A percentile compares a stretch with the other conserved stretches of the same genome.
Conservation (phyloP, 2,329 filamentous ascomycete species). For the Macrophomina tecta region DNA sequence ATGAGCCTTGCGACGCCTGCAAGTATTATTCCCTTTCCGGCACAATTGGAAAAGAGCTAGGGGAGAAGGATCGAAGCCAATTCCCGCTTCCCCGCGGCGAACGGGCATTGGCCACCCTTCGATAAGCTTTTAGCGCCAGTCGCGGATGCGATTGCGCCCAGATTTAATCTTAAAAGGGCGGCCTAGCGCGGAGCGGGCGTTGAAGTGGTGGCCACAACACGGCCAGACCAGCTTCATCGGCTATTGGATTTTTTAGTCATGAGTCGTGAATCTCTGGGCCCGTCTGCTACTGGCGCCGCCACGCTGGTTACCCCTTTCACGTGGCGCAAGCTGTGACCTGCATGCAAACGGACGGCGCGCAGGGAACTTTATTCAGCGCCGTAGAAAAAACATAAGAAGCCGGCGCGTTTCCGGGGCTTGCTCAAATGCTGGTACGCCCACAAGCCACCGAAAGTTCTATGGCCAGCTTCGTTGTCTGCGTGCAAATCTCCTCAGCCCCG, state of each 20-base stretch:
- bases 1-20: neutral
- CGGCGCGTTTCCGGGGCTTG: no score
- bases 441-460: no score
- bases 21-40: neutral
- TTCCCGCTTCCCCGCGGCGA: slow-evolving; percentile 11
- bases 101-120: slow-evolving; percentile 2
- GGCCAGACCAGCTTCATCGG: neutral
- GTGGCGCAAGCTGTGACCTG: no score
- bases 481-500: no score
- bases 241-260: neutral
- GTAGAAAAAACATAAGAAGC: no score
- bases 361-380: no score
- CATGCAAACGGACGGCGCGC: no score
- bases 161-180: neutral
- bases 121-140: slow-evolving; percentile 7
- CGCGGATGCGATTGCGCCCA: slow-evolving; percentile 10
- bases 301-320: no score
- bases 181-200: neutral
- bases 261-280: no score
- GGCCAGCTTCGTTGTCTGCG: no score
- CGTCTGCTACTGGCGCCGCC: no score
- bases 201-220: neutral
- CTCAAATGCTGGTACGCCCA: no score
- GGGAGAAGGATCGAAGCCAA: slow-evolving; percentile 2
- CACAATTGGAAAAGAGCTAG: neutral